Evolutionary conservation across 305 asterid genomes (phyloP).

Genomic region (Fraxinus sp.): DNA sequence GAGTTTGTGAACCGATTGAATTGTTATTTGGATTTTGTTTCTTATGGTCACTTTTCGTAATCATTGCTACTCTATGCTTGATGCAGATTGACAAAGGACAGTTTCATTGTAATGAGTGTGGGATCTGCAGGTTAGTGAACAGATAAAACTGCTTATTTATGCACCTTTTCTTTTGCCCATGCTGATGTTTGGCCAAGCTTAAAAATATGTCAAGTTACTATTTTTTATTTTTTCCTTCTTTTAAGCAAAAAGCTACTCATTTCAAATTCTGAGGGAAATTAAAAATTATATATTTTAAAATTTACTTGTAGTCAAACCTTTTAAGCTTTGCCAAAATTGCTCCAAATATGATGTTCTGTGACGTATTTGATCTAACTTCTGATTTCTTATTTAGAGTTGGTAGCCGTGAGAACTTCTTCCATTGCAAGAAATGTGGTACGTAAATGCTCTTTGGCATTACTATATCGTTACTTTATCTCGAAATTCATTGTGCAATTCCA

Average conservation of each 20-base stretch:
- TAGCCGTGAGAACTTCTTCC: slow-evolving; percentile 84
- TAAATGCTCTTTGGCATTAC: not conserved
- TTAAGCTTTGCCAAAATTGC: not conserved
- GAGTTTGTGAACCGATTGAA: not conserved
- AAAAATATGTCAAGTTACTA: not conserved
- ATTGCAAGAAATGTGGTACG: slow-evolving; percentile 92
- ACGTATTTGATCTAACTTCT: slow-evolving; percentile 7
- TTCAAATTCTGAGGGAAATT: not conserved
- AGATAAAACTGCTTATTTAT: not conserved
- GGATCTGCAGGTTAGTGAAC: slow-evolving; percentile 75
- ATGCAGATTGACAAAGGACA: slow-evolving; percentile 75
- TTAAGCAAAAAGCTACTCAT: not conserved
- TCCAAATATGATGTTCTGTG: not conserved
- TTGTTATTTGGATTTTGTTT: not conserved
- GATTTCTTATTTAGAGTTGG: slow-evolving; percentile 51
- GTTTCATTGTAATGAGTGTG: slow-evolving; percentile 94
- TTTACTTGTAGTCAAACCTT: not conserved
- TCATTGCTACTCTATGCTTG: slow-evolving; percentile 1
- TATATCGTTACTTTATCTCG: not conserved
- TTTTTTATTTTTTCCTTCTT: not conserved
- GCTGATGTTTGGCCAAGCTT: not conserved
- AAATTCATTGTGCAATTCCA: not conserved
- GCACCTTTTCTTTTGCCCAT: not conserved
- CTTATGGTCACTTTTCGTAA: not conserved
- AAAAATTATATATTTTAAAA: not conserved